A percentile compares a stretch with the other conserved stretches of the same genome.
Conservation (phyloP, 1,284 basidiomycete genomes). For the Ustilago crameri region DNA sequence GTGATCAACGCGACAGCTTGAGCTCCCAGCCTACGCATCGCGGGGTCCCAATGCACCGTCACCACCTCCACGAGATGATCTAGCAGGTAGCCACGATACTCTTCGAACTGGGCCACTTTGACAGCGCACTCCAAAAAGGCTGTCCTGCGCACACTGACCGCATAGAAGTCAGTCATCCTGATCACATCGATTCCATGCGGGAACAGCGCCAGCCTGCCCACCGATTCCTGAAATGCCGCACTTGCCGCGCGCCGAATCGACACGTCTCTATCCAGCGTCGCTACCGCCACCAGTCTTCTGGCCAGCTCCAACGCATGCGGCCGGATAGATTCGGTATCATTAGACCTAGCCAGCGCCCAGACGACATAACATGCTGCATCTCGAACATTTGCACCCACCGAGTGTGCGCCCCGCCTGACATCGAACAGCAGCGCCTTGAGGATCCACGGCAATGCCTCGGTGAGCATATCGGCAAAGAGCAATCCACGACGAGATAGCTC, state of each 20-base stretch:
- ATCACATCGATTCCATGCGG: constrained; percentile 94
- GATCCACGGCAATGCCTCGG: constrained; percentile 56
- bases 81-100: constrained; percentile 79
- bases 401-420: constrained; percentile 87
- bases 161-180: constrained; percentile 91
- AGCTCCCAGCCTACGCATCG: constrained; percentile 83
- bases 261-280: constrained; percentile 91
- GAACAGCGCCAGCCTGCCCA: constrained; percentile 84
- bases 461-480: constrained; percentile 30
- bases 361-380: constrained; percentile 94
- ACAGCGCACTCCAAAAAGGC: constrained; percentile 86
- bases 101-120: constrained; percentile 83
- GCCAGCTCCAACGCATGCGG: constrained; percentile 75
- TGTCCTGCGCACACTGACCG: constrained; percentile 84
- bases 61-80: constrained; percentile 81
- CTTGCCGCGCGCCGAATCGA: constrained; percentile 95
- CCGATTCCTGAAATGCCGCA: constrained; percentile 96
- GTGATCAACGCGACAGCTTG: constrained; percentile 79
- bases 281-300: constrained; percentile 78
- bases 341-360: constrained; percentile 85
- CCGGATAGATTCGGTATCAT: constrained; percentile 73
- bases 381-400: constrained; percentile 91
- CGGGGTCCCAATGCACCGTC: constrained; percentile 87
- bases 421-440: constrained; percentile 84
- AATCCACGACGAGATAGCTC: constrained; percentile 88